phyloP scores from a whole-genome alignment of 495 filamentous ascomycete genomes.

The Aspergillus diversus region DNA sequence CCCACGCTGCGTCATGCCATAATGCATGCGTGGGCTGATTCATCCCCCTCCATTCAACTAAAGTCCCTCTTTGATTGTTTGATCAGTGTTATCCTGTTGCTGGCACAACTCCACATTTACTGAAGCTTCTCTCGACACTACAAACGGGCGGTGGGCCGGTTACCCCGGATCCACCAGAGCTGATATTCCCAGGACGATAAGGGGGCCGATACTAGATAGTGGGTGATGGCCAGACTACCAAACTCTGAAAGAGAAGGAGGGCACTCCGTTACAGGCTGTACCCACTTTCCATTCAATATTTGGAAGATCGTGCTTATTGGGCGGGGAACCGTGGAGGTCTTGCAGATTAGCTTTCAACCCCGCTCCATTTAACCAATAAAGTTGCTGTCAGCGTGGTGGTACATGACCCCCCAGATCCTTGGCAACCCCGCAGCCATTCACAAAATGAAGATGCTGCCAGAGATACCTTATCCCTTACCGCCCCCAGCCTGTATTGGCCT shows the following conservation, averaged over 20 bases:
- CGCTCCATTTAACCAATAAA: constrained; percentile 12
- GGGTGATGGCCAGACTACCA: neutral
- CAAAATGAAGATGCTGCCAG: neutral
- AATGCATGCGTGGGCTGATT: constrained; percentile 14
- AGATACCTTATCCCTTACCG: neutral
- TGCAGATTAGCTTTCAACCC: constrained; percentile 17
- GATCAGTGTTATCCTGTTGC: neutral
- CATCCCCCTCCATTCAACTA: neutral
- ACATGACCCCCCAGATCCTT: constrained; percentile 24
- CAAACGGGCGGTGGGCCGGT: neutral
- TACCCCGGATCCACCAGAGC: constrained; percentile 20
- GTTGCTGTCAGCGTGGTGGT: neutral
- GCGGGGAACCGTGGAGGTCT: constrained; percentile 1
- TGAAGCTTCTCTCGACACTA: constrained; percentile 2
- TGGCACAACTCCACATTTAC: neutral
- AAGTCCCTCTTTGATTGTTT: neutral
- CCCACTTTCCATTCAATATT: constrained; percentile 1
- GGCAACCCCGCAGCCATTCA: constrained; percentile 18
- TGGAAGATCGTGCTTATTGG: neutral
- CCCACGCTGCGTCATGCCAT: neutral
- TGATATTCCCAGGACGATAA: neutral
- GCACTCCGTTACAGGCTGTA: neutral
- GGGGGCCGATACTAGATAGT: neutral
- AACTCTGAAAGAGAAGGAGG: neutral
- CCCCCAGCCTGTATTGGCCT: neutral